phyloP scores from a whole-genome alignment of 257 asterid species.

The Hygrophila difformis region DNA sequence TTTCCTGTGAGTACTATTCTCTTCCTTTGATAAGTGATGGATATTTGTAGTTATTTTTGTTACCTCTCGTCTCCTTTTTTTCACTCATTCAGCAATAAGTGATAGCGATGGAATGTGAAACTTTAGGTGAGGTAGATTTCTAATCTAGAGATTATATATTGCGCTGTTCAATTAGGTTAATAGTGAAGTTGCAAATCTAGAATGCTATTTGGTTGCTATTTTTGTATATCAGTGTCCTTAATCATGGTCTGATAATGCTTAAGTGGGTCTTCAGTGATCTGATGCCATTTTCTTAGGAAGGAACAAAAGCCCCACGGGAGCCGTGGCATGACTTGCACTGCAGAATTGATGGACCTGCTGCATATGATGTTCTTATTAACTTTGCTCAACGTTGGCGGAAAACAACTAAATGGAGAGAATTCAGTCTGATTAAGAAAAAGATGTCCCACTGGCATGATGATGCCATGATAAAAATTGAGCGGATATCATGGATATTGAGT shows the following conservation, averaged over 20 bases:
- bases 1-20: constrained; percentile 77
- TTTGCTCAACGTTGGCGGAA: constrained; percentile 98
- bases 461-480: constrained; percentile 82
- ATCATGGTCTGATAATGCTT: constrained; percentile 2
- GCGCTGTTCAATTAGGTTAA: neutral
- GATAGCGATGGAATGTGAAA: no score
- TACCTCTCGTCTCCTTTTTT: no score
- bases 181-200: constrained; percentile 1
- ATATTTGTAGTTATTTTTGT: no score
- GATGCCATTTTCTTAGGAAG: constrained; percentile 30
- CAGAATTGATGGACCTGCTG: constrained; percentile 92
- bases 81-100: no score
- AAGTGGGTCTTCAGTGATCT: constrained; percentile 8
- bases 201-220: neutral
- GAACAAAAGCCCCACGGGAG: constrained; percentile 85
- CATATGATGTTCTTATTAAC: constrained; percentile 88
- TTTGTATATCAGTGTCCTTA: constrained; percentile 4
- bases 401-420: constrained; percentile 90
- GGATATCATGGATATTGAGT: constrained; percentile 89
- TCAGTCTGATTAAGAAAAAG: constrained; percentile 60
- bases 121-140: no score
- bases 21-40: no score
- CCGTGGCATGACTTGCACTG: constrained; percentile 99
- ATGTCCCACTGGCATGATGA: constrained; percentile 78
- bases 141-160: no score